A percentile compares a stretch with the other conserved stretches of the same genome.
Evolutionary conservation across 495 filamentous ascomycete species (phyloP).

Genomic region (Letharia columbiana): DNA sequence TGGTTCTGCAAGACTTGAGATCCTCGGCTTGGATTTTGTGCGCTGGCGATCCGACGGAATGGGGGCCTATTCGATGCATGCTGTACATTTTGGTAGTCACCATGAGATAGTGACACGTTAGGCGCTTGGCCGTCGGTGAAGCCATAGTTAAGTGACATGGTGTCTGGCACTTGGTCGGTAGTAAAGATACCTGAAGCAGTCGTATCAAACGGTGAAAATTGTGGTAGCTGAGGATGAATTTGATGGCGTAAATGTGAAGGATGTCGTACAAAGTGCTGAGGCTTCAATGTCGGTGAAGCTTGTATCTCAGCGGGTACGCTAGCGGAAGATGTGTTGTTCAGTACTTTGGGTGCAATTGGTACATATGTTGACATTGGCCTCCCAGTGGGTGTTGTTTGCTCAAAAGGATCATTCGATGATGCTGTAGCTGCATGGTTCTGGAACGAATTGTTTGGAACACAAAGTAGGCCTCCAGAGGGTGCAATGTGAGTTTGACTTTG

Average conservation of each 20-base stretch:
- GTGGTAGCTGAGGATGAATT: background rate
- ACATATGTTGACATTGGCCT: background rate
- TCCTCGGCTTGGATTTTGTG: background rate
- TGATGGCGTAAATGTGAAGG: slow-evolving; percentile 4
- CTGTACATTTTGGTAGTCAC: background rate
- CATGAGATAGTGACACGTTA: background rate
- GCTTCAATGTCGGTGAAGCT: slow-evolving; percentile 3
- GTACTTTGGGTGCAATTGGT: background rate
- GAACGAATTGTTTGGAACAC: background rate
- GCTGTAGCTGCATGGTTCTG: background rate
- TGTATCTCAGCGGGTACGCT: slow-evolving; percentile 6
- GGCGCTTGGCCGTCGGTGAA: background rate
- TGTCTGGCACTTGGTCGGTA: background rate
- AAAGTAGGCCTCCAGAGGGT: background rate
- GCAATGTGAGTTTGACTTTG: background rate
- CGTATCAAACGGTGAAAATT: background rate
- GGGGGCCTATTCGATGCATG: background rate
- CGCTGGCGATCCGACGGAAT: background rate
- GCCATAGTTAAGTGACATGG: background rate
- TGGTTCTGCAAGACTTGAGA: background rate
- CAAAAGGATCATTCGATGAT: background rate
- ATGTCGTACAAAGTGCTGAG: background rate
- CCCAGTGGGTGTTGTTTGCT: background rate
- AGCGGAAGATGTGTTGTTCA: background rate
- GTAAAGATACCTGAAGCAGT: background rate